Evolutionary conservation across 2,329 filamentous ascomycete genomes (phyloP).

Genomic region (Samsoniella hepiali): DNA sequence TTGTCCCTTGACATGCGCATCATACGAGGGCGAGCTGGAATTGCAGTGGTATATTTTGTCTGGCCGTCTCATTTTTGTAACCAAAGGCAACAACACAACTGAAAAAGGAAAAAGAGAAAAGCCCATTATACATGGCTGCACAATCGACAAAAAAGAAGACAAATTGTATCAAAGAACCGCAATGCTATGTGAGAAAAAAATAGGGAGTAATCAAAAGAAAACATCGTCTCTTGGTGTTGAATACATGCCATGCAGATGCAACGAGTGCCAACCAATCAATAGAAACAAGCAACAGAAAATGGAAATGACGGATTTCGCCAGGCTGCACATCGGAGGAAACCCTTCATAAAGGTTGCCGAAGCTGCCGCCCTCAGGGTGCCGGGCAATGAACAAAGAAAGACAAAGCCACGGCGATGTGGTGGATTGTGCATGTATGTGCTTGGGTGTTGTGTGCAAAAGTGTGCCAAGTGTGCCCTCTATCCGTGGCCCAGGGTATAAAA

Average conservation of each 20-base stretch:
- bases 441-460: conserved; percentile 1
- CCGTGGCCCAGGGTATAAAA: conserved; percentile 18
- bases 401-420: not conserved
- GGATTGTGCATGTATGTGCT: not conserved
- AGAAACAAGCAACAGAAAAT: not conserved
- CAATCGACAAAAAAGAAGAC: not conserved
- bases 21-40: not conserved
- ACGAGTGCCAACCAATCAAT: not conserved
- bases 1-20: too few relatives aligned
- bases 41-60: not conserved
- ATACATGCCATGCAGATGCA: conserved; percentile 3
- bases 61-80: not conserved
- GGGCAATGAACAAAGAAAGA: not conserved
- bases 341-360: not conserved
- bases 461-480: not conserved
- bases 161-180: conserved; percentile 2
- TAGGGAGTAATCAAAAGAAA: not conserved
- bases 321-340: not conserved
- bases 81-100: not conserved
- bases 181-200: conserved; percentile 8
- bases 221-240: not conserved
- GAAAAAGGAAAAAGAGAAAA: conserved; percentile 3
- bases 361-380: not conserved
- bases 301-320: not conserved
- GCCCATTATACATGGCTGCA: not conserved